Evolutionary conservation across 148 eudicot species (phyloP).

Genomic region (Camellia granthamiana): DNA sequence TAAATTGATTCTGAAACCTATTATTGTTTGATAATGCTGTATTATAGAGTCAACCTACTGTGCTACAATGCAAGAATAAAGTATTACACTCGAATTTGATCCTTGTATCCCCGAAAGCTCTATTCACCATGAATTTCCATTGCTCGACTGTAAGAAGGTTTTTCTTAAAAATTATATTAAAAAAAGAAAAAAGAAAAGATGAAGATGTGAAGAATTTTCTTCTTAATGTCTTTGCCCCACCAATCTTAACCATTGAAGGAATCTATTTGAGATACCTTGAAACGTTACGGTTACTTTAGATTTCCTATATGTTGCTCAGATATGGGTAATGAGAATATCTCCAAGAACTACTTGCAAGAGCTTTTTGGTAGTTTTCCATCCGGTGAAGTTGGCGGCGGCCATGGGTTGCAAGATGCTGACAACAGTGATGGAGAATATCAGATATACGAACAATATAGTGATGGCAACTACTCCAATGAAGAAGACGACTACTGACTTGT

Average conservation of each 20-base stretch:
- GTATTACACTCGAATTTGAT: background rate
- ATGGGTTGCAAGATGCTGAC: conserved; percentile 36
- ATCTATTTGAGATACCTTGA: background rate
- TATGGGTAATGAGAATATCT: conserved; percentile 52
- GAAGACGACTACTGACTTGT: conserved; percentile 44
- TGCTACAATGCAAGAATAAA: background rate
- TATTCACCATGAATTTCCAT: background rate
- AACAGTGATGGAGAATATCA: conserved; percentile 65
- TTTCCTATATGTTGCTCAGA: conserved; percentile 52
- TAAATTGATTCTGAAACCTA: background rate
- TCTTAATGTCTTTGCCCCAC: background rate
- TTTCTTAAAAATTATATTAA: background rate
- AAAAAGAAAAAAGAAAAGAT: too few species aligned
- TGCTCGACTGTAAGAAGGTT: background rate
- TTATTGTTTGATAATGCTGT: background rate
- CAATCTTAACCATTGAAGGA: background rate
- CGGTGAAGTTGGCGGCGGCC: conserved; percentile 27
- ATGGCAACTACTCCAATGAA: conserved; percentile 48
- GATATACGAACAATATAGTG: conserved; percentile 76
- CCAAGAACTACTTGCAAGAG: conserved; percentile 75
- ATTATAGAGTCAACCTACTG: background rate
- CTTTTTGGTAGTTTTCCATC: conserved; percentile 85
- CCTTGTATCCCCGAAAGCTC: background rate
- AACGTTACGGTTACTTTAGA: background rate
- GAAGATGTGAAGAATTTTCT: background rate